These are phyloP conservation scores for Symbiodinium natans DNA, from an alignment of 73 alveolate genomes.

Conservation along the genomic window DNA sequence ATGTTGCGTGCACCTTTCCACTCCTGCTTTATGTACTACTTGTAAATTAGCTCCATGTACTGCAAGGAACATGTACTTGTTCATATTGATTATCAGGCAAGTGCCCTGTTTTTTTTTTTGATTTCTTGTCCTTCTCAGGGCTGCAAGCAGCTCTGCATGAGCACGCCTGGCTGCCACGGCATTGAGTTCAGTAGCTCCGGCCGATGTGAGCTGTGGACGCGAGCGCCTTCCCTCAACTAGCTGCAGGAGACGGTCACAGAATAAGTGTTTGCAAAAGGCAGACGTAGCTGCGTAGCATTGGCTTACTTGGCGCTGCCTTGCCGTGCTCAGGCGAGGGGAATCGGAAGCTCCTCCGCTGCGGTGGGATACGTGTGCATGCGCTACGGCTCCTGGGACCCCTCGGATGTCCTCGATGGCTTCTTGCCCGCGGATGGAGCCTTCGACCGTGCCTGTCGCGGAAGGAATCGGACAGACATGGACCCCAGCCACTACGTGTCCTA, in stretches of 20 bases:
- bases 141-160: conserved; percentile 72
- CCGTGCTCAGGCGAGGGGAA: conserved; percentile 58
- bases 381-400: conserved; percentile 78
- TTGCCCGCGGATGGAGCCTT: conserved; percentile 74
- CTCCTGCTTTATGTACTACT: neutral
- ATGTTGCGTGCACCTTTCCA: no score
- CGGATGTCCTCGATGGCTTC: conserved; percentile 78
- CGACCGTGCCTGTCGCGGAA: conserved; percentile 78
- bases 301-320: neutral
- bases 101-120: neutral
- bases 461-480: conserved; percentile 39
- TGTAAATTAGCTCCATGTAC: no score
- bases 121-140: neutral
- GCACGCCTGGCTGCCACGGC: conserved; percentile 59
- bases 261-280: neutral
- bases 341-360: conserved; percentile 62
- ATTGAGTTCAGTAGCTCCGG: conserved; percentile 49
- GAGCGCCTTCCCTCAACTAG: conserved; percentile 16
- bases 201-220: conserved; percentile 80
- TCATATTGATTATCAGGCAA: no score
- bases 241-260: neutral
- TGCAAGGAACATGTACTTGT: no score
- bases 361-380: conserved; percentile 63
- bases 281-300: neutral
- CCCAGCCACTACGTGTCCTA: conserved; percentile 31